phyloP scores from a whole-genome alignment of 2,329 filamentous ascomycete genomes.

The Didymella glomerata region DNA sequence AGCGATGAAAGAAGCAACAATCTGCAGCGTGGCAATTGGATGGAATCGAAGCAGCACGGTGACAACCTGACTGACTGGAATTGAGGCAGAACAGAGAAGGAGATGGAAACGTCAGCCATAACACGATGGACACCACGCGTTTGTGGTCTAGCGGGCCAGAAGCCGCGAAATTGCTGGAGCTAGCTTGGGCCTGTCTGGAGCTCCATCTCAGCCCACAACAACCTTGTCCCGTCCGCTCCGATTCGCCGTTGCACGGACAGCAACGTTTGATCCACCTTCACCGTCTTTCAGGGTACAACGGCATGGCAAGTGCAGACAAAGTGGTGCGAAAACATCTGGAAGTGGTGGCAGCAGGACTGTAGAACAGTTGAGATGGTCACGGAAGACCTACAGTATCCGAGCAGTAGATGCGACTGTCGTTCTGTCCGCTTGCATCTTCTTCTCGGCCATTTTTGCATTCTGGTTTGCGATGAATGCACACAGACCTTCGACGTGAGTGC shows the following conservation, averaged over 20 bases:
- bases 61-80: slow-evolving; percentile 7
- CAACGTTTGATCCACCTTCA: slow-evolving; percentile 12
- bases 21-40: slow-evolving; percentile 16
- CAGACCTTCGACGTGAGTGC: neutral
- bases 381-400: neutral
- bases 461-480: neutral
- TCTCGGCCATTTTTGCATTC: neutral
- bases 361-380: neutral
- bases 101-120: slow-evolving; percentile 26
- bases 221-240: slow-evolving; percentile 10
- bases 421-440: neutral
- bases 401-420: neutral
- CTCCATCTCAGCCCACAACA: slow-evolving; percentile 22
- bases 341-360: neutral
- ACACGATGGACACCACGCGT: slow-evolving; percentile 24
- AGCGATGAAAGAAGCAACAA: slow-evolving; percentile 23
- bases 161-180: slow-evolving; percentile 24
- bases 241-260: slow-evolving; percentile 14
- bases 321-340: neutral
- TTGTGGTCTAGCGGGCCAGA: slow-evolving; percentile 23
- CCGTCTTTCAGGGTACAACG: neutral
- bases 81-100: slow-evolving; percentile 11
- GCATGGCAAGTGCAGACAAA: neutral
- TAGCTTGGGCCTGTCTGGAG: slow-evolving; percentile 27
- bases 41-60: slow-evolving; percentile 2